Conservation (phyloP, 106 monocot genomes). For the Dioscorea dumetorum region DNA sequence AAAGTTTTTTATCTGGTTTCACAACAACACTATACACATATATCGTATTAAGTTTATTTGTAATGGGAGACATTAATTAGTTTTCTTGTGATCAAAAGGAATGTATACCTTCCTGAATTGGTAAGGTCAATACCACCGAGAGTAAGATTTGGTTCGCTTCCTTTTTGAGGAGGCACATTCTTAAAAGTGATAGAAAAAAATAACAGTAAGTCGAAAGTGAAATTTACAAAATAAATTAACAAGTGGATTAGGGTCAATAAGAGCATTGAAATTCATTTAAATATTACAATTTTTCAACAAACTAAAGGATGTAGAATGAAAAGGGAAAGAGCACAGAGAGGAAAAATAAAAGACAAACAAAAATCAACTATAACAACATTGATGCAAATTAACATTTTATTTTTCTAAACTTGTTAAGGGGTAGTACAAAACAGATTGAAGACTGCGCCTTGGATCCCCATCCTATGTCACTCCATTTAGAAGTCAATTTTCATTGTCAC, state of each 20-base stretch:
- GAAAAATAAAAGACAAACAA: too few species aligned
- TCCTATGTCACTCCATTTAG: too few species aligned
- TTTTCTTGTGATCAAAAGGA: neutral
- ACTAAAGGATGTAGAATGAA: neutral
- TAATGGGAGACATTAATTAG: neutral
- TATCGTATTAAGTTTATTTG: conserved; percentile 2
- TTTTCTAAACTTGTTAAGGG: too few species aligned
- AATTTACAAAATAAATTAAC: neutral
- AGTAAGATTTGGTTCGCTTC: conserved; percentile 66
- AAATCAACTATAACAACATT: too few species aligned
- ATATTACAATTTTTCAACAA: neutral
- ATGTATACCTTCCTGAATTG: conserved; percentile 69
- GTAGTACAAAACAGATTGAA: too few species aligned
- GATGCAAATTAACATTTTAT: too few species aligned
- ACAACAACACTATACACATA: conserved; percentile 61
- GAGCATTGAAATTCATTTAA: neutral
- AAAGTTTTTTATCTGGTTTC: conserved; percentile 81
- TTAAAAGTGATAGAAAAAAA: conserved; percentile 21
- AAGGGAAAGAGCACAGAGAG: too few species aligned
- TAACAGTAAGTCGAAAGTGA: neutral
- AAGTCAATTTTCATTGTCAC: too few species aligned
- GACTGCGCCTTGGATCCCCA: too few species aligned
- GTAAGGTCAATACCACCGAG: conserved; percentile 91
- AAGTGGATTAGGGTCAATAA: neutral
- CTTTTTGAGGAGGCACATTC: conserved; percentile 54